Percentiles rank a stretch among this genome's conserved stretches.
Conservation (phyloP, 1,139 yeast genomes). For the Yamadazyma jaroonii region DNA sequence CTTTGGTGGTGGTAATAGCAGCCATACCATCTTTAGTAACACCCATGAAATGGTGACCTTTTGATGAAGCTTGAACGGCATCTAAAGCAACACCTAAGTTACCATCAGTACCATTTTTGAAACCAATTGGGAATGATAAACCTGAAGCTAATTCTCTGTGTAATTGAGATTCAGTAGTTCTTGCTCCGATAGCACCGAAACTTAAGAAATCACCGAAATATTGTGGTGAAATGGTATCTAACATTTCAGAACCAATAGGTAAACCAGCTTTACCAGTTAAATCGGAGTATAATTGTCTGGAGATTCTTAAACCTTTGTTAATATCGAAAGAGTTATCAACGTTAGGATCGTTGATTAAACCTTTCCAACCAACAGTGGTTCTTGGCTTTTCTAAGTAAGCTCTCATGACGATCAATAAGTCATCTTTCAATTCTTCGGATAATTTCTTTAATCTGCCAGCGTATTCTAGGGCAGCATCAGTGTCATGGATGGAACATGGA, state of each 20-base stretch:
- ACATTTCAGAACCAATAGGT: constrained; percentile 97
- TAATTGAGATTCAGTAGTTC: constrained; percentile 97
- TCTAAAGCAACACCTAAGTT: constrained; percentile 89
- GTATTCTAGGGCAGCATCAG: constrained; percentile 85
- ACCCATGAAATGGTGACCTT: constrained; percentile 93
- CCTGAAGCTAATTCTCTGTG: constrained; percentile 98
- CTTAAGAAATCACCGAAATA: constrained; percentile 87
- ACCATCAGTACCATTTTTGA: constrained; percentile 98
- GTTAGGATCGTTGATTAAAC: constrained; percentile 95
- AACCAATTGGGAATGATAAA: constrained; percentile 94
- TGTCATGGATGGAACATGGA: constrained; percentile 95
- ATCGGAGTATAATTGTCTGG: constrained; percentile 83
- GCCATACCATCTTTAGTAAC: constrained; percentile 96
- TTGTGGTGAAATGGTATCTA: constrained; percentile 98
- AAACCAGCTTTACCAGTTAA: constrained; percentile 68
- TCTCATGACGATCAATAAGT: constrained; percentile 86
- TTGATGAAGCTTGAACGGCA: constrained; percentile 89
- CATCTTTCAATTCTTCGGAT: constrained; percentile 67
- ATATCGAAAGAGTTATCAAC: constrained; percentile 89
- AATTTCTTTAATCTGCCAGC: constrained; percentile 66
- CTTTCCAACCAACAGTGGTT: constrained; percentile 99
- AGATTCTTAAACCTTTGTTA: constrained; percentile 87
- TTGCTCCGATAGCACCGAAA: constrained; percentile 97
- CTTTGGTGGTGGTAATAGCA: constrained; percentile 93
- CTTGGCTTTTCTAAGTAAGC: constrained; percentile 98